Evolutionary conservation across 2,329 filamentous ascomycete species (phyloP), one percentile per base, ranked within the genome.

Genomic region (Calonectria ilicicola): DNA sequence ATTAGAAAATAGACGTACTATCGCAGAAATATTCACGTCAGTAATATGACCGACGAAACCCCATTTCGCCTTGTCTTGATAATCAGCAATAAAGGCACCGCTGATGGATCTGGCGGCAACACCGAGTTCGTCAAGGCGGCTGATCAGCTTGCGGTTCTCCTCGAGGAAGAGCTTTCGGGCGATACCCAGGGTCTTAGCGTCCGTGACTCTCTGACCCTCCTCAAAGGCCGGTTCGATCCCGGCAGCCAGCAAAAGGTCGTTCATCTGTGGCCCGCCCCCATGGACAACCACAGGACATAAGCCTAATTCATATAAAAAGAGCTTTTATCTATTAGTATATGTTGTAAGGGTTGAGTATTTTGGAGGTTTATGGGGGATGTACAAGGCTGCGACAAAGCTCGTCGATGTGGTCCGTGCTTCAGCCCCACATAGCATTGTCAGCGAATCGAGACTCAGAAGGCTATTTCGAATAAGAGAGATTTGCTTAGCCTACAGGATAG

Each of bases 211-310:
- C 80, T 98, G 98, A 51, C 97, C 97, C 85, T 98, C 97, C 84
- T 98, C 95, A 80, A 98, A 99, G 81, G 98, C 92, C 40, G 96
- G 96, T 88, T 98, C 95, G 63, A 99, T 93, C 69, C 96, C 96
- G 4, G 96, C 96, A 5, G 29, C 29, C 9, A 32, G 29, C 29
- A 32, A 32, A 32, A n/a, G n/a, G n/a, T 32, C 29, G 29, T 32
- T 32, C 29, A 32, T 5, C 9, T 32, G 29, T 5, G 29, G 29
- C 5, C 80, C 94, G 93, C 85, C 98, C 93, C 70, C 97, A 83
- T 99, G 97, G 44, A 98, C 96, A 67, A 99, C 95, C 79, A 98
- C 94, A 58, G 97, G 97, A 86, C 95, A 98, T n/a, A 99, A 90
- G 47, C 96, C 95, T 81, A 98, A 95, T 88, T 98, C 94, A 86